Base-by-base conservation (phyloP, 2,329 filamentous ascomycete species). In the Cladosporium halotolerans region DNA sequence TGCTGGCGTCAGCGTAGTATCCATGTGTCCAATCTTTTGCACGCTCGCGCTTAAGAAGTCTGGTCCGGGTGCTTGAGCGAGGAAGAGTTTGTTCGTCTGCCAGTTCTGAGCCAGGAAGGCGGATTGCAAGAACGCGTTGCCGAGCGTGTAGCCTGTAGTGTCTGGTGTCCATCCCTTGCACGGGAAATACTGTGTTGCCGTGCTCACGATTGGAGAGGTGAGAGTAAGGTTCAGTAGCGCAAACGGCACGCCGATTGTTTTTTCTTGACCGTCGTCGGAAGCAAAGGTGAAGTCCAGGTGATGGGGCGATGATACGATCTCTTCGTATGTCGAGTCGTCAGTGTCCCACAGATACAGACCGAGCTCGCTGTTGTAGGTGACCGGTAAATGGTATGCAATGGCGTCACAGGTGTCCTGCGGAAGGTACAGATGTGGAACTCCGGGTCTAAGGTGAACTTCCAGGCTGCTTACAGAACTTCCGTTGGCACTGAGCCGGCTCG, bases 41-140 rank as follows among this genome's bases (percentile, higher is more conserved):
- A 52, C 13, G 49, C 45, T 32, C 18, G 19, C 19, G 6, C 38
- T 36, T 33, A 40, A 8, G 13, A 39, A 52, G 6, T 40, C 44
- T 1, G 52, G 52, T 1, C 52, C 52, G 7, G 52, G 52, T 3
- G 52, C 52, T 13, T 54, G 52, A 6, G 52, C 44, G 10, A 54
- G 52, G 3, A 42, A 34, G 16, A 40, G 31, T 2, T 32, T 54
- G 44, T 42, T 41, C 32, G 18, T 34, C 18, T 47, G 36, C 68
- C 70, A 74, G 55, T 75, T 72, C 6, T 68, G 70, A 3, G 69
- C 73, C 0, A 76, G 52, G 41, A 77, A 77, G 3, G 75, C 73
- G 28, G 75, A 74, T 56, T 78, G 75, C 1, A 77, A 63, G 55
- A 76, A 77, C 1, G 72, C 71, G 14, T 73, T 69, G 0, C 76